Percentiles rank a stretch among this genome's conserved stretches.
These are phyloP conservation scores for Fusarium agapanthi DNA, from an alignment of 2,329 filamentous ascomycete species.

Conservation along the genomic window DNA sequence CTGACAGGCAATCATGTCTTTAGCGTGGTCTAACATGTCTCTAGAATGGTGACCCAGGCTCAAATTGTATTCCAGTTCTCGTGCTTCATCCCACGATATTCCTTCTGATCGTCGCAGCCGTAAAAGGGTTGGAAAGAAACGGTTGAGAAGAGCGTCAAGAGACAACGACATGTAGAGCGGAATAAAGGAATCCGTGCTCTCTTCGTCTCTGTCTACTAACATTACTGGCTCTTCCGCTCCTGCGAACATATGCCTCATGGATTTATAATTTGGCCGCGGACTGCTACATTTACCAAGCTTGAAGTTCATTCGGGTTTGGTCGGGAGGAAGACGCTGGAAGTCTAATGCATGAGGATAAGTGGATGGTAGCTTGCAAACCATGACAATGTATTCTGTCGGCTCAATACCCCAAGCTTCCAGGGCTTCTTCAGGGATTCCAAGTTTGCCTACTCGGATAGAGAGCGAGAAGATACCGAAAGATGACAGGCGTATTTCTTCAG, in stretches of 20 bases:
- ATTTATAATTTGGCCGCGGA: conserved; percentile 73
- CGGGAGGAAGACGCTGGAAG: conserved; percentile 54
- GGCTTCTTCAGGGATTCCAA: conserved; percentile 78
- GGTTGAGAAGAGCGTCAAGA: conserved; percentile 67
- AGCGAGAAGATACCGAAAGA: conserved; percentile 64
- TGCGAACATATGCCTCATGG: conserved; percentile 53
- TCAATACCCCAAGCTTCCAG: conserved; percentile 80
- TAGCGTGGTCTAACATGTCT: no score
- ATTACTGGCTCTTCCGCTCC: conserved; percentile 2
- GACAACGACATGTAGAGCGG: conserved; percentile 77
- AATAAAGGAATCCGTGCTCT: conserved; percentile 31
- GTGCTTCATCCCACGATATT: conserved; percentile 67
- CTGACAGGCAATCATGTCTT: not conserved
- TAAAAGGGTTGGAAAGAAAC: conserved; percentile 69
- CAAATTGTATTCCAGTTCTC: conserved; percentile 16
- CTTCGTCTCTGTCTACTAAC: not conserved
- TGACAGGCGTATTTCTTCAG: conserved; percentile 54
- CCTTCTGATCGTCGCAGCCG: conserved; percentile 62
- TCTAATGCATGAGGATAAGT: conserved; percentile 69
- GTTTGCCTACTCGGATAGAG: conserved; percentile 73
- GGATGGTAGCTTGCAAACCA: conserved; percentile 72
- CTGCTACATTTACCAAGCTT: conserved; percentile 74
- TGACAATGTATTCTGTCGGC: conserved; percentile 73
- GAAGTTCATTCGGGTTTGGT: conserved; percentile 57
- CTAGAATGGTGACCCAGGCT: conserved; percentile 7